Conservation (phyloP, 768 basidiomycete species). For the Brasilioporus rufonigricans region DNA sequence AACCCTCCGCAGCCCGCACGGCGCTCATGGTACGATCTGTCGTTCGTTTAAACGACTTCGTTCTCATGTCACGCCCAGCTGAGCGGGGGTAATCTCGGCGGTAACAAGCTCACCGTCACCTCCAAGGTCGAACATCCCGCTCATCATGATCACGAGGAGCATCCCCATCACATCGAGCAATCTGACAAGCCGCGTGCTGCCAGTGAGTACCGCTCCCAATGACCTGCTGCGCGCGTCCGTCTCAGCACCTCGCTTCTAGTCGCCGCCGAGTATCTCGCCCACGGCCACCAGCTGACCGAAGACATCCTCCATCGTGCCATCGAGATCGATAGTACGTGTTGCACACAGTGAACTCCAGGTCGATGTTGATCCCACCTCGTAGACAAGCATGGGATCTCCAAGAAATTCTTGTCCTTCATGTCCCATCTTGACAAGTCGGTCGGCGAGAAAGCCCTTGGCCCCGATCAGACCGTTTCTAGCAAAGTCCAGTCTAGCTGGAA, state of each 20-base stretch:
- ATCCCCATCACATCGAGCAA: constrained; percentile 57
- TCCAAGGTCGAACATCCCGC: constrained; percentile 63
- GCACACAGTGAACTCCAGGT: neutral
- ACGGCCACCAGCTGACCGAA: constrained; percentile 83
- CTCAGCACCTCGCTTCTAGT: constrained; percentile 41
- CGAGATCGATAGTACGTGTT: constrained; percentile 62
- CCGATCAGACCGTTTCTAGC: constrained; percentile 79
- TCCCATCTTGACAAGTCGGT: constrained; percentile 65
- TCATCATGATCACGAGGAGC: constrained; percentile 42
- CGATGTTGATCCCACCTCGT: neutral
- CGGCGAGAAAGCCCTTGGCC: constrained; percentile 71
- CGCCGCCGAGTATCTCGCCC: constrained; percentile 91
- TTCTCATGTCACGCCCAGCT: constrained; percentile 44
- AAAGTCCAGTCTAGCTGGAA: constrained; percentile 66
- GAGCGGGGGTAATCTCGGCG: constrained; percentile 77
- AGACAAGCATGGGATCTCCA: constrained; percentile 87
- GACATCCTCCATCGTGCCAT: constrained; percentile 74
- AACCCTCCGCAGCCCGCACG: constrained; percentile 78
- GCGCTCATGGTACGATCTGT: constrained; percentile 64
- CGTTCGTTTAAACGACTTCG: neutral
- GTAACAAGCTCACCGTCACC: constrained; percentile 63
- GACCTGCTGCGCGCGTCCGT: neutral
- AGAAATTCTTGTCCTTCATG: constrained; percentile 80
- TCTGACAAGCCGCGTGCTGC: constrained; percentile 89
- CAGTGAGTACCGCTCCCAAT: constrained; percentile 43